Evolutionary conservation across 257 asterid species (phyloP).

Genomic region (Scutellaria galericulata): DNA sequence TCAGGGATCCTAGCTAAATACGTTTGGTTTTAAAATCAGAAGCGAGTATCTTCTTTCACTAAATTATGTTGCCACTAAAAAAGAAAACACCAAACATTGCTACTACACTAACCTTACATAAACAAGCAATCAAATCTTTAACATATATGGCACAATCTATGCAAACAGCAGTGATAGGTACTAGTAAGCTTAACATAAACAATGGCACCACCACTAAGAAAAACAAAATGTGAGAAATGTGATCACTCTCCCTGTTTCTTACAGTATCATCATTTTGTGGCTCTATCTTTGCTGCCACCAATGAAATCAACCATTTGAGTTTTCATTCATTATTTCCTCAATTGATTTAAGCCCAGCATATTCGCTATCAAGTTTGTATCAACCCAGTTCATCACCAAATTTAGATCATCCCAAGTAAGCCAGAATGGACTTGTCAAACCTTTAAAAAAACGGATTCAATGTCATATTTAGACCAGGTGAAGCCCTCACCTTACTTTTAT

Average conservation of each 20-base stretch:
- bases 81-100: too few relatives aligned
- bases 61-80: too few relatives aligned
- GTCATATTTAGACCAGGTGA: background rate
- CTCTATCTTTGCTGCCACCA: background rate
- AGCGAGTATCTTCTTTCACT: too few relatives aligned
- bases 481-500: background rate
- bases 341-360: background rate
- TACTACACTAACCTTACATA: too few relatives aligned
- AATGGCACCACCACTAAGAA: background rate
- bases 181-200: background rate
- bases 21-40: too few relatives aligned
- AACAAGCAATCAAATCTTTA: too few relatives aligned
- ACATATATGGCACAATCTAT: too few relatives aligned
- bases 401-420: background rate
- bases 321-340: background rate
- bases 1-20: too few relatives aligned
- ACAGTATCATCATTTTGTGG: background rate
- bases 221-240: background rate
- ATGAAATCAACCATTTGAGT: background rate
- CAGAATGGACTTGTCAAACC: conserved; percentile 2
- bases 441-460: background rate
- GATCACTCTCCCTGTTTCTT: background rate
- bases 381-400: background rate
- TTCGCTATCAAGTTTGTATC: background rate
- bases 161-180: background rate